These are phyloP conservation scores for Isabelozyma rhagii DNA, from an alignment of 805 yeast genomes.

Conservation along the genomic window DNA sequence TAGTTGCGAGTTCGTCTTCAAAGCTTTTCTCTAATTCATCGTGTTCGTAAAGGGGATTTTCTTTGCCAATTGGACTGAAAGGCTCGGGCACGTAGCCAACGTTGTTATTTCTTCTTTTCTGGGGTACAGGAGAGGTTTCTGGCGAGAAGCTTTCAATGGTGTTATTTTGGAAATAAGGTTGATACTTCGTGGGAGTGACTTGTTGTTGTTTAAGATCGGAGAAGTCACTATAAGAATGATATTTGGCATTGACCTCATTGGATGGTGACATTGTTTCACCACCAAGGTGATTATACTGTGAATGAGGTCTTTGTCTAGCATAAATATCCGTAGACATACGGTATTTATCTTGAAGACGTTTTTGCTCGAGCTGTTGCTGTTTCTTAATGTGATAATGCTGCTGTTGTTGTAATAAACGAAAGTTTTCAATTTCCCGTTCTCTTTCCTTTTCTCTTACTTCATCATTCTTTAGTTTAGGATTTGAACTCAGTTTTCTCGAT, in stretches of 20 bases:
- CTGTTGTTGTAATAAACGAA: conserved; percentile 27
- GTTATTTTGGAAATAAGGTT: conserved; percentile 14
- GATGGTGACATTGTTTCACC: neutral
- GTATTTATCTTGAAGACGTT: conserved; percentile 8
- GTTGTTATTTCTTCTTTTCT: neutral
- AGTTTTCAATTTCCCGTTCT: conserved; percentile 28
- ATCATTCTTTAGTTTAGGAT: conserved; percentile 8
- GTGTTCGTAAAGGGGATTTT: neutral
- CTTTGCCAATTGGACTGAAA: neutral
- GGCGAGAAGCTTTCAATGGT: conserved; percentile 26
- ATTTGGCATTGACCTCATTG: neutral
- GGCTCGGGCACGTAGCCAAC: neutral
- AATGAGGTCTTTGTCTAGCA: conserved; percentile 12
- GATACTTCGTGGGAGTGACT: neutral
- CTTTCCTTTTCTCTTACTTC: conserved; percentile 13
- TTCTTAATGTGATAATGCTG: conserved; percentile 25
- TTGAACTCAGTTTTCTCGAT: neutral
- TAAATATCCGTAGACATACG: conserved; percentile 8
- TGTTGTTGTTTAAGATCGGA: neutral
- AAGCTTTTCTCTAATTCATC: conserved; percentile 1
- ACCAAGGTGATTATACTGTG: conserved; percentile 5
- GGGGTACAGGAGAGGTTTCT: conserved; percentile 12
- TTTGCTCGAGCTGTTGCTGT: conserved; percentile 8
- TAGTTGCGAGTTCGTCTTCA: conserved; percentile 28
- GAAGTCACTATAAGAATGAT: neutral